phyloP scores from a whole-genome alignment of 345 rosid genomes.

The Pistacia vera region DNA sequence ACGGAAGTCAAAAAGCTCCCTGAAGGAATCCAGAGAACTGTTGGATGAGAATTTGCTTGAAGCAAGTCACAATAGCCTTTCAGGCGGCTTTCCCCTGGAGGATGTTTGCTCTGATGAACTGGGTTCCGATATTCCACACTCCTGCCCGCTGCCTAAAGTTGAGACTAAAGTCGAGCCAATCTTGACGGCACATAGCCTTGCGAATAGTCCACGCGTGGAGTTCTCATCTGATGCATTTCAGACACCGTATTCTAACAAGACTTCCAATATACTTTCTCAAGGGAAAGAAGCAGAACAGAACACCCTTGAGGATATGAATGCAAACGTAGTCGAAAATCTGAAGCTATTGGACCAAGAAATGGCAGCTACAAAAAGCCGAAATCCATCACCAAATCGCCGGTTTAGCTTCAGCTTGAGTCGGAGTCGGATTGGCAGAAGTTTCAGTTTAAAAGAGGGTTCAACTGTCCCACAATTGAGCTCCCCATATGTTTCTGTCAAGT shows the following conservation, averaged over 20 bases:
- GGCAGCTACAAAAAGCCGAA: slow-evolving; percentile 47
- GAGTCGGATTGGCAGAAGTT: slow-evolving; percentile 70
- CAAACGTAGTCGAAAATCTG: slow-evolving; percentile 35
- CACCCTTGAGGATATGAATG: slow-evolving; percentile 21
- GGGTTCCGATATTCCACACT: slow-evolving; percentile 43
- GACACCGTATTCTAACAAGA: slow-evolving; percentile 12
- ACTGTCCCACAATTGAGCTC: slow-evolving; percentile 47
- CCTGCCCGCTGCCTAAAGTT: slow-evolving; percentile 50
- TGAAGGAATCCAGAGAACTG: slow-evolving; percentile 22
- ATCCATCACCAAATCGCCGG: slow-evolving; percentile 60
- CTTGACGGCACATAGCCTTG: slow-evolving; percentile 20
- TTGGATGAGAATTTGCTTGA: slow-evolving; percentile 31
- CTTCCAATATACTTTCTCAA: slow-evolving; percentile 18
- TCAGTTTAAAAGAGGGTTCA: slow-evolving; percentile 71
- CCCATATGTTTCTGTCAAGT: slow-evolving; percentile 45
- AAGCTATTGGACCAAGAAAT: slow-evolving; percentile 47
- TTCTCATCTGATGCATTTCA: slow-evolving; percentile 33
- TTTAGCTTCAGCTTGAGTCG: slow-evolving; percentile 82
- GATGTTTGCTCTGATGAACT: slow-evolving; percentile 30
- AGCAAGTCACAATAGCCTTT: slow-evolving; percentile 28
- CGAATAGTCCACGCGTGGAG: slow-evolving; percentile 24
- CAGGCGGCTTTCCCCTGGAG: slow-evolving; percentile 35
- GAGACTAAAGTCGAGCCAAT: slow-evolving; percentile 31
- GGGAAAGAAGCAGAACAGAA: slow-evolving; percentile 27
- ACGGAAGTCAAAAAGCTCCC: slow-evolving; percentile 21